A percentile compares a stretch with the other conserved stretches of the same genome.
These are phyloP conservation scores for Ehretia macrophylla DNA, from an alignment of 257 asterid genomes.

Conservation along the genomic window DNA sequence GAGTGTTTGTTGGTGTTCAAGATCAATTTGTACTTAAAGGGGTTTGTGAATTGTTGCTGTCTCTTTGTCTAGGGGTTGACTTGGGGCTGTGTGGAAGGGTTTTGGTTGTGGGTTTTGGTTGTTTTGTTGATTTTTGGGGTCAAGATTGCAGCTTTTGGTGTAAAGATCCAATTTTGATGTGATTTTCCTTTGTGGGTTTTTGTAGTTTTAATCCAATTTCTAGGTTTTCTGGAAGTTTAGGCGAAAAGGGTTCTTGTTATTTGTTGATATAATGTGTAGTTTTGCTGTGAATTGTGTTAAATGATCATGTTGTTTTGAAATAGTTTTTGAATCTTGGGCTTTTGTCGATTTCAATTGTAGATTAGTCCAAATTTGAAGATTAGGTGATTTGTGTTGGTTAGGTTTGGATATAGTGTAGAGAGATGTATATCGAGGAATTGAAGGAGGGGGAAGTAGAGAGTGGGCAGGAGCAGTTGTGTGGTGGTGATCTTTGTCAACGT, in stretches of 20 bases:
- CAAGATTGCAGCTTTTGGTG: slow-evolving; percentile 8
- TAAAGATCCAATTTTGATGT: slow-evolving; percentile 5
- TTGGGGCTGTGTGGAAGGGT: slow-evolving; percentile 5
- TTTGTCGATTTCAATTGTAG: not conserved
- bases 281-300: slow-evolving; percentile 6
- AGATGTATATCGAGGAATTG: slow-evolving; percentile 75
- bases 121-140: slow-evolving; percentile 3
- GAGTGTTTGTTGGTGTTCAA: slow-evolving; percentile 21
- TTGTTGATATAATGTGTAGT: slow-evolving; percentile 5
- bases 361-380: not conserved
- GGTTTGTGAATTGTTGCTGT: not conserved
- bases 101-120: slow-evolving; percentile 7
- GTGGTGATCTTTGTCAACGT: slow-evolving; percentile 34
- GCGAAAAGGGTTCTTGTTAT: slow-evolving; percentile 1
- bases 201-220: not conserved
- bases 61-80: slow-evolving; percentile 2
- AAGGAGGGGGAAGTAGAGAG: slow-evolving; percentile 51
- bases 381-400: not conserved
- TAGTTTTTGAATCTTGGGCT: slow-evolving; percentile 4
- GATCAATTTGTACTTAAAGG: slow-evolving; percentile 15
- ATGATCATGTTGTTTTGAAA: slow-evolving; percentile 10
- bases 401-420: slow-evolving; percentile 12
- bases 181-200: slow-evolving; percentile 3
- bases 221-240: slow-evolving; percentile 4
- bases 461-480: slow-evolving; percentile 29